phyloP scores from a whole-genome alignment of 2,329 filamentous ascomycete genomes.

The Amphichorda felina region DNA sequence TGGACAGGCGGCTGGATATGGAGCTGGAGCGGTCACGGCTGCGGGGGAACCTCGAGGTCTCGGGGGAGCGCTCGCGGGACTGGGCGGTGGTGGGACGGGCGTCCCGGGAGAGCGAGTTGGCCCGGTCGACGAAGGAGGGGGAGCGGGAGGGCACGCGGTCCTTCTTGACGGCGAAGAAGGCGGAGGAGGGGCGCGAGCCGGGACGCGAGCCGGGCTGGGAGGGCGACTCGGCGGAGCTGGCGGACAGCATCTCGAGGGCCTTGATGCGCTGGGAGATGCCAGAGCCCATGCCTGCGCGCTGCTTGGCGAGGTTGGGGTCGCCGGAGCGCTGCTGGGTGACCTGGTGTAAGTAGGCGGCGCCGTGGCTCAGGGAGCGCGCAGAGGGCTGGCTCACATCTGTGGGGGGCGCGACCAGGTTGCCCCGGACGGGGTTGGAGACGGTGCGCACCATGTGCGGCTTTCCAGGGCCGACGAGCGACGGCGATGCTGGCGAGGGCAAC shows the following conservation, averaged over 20 bases:
- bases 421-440: conserved; percentile 33
- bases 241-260: conserved; percentile 69
- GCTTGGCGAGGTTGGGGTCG: conserved; percentile 31
- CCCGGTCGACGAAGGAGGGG: conserved; percentile 31
- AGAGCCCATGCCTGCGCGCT: conserved; percentile 71
- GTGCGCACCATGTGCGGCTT: conserved; percentile 26
- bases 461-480: background rate
- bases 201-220: conserved; percentile 4
- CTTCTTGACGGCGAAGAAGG: conserved; percentile 49
- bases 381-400: conserved; percentile 32
- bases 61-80: conserved; percentile 35
- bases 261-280: conserved; percentile 94
- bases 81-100: conserved; percentile 15
- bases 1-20: conserved; percentile 41
- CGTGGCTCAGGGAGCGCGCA: conserved; percentile 40
- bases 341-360: conserved; percentile 40
- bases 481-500: too few species aligned
- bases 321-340: conserved; percentile 35
- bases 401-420: conserved; percentile 28
- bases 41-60: conserved; percentile 17
- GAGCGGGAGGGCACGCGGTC: conserved; percentile 29
- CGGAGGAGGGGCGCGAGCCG: conserved; percentile 33
- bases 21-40: conserved; percentile 40
- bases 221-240: conserved; percentile 16
- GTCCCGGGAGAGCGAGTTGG: conserved; percentile 21